phyloP scores from a whole-genome alignment of 192 early-diverging fungal genomes.

The Dimargaris cristalligena region DNA sequence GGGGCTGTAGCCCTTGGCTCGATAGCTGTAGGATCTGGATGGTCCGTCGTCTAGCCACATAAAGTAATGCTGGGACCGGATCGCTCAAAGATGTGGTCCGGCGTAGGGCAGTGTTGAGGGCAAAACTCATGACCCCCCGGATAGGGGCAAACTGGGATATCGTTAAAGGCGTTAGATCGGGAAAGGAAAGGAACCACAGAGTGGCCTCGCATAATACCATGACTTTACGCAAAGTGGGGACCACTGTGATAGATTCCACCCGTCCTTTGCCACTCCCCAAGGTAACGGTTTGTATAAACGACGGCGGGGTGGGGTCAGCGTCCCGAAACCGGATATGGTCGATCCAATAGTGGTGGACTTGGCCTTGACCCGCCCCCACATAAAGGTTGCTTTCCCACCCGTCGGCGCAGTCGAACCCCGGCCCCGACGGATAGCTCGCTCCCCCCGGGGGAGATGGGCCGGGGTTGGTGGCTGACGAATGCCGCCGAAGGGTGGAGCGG shows the following conservation, averaged over 20 bases:
- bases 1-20: neutral
- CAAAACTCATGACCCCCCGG: slow-evolving; percentile 3
- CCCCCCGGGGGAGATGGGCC: neutral
- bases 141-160: neutral
- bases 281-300: neutral
- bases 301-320: neutral
- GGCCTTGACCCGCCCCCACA: slow-evolving; percentile 1
- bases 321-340: neutral
- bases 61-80: neutral
- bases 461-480: neutral
- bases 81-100: neutral
- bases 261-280: neutral
- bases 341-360: slow-evolving; percentile 2
- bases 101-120: neutral
- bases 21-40: neutral
- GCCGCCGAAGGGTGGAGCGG: neutral
- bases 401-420: neutral
- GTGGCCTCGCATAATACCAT: slow-evolving; percentile 6
- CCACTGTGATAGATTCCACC: neutral
- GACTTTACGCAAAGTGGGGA: neutral
- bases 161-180: neutral
- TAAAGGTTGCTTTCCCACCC: slow-evolving; percentile 8
- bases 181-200: neutral
- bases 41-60: neutral
- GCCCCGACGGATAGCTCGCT: neutral